Evolutionary conservation across 805 yeast genomes (phyloP), one percentile per base, ranked within the genome.

Genomic region (Saccharomycopsis malanga): DNA sequence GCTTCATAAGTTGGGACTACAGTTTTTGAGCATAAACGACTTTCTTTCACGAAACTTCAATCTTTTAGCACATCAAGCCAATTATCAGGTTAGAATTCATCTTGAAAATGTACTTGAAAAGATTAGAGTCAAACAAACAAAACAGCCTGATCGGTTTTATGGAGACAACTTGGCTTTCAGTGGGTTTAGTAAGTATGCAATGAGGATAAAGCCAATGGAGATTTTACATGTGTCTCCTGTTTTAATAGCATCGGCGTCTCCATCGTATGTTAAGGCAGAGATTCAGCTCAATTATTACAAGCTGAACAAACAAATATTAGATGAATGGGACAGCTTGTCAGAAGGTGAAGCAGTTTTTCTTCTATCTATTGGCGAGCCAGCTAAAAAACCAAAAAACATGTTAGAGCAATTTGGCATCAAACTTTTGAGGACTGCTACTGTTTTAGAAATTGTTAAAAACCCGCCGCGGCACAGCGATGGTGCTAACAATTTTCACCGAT

Each of bases 21-120:
- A 63, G 34, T 64, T 56, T 47, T 53, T 63, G 12, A 51, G 61
- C 15, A 29, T 55, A 22, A 49, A 50, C n/a, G 68, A 63, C 41
- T 59, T 63, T 32, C 39, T 60, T 20, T 37, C 50, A n/a, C 52
- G 66, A 24, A 42, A 53, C 3, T 56, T 57, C 27, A 46, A 50
- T 27, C 37, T 60, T 2, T 46, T 42, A 7, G 49, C 57, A 7
- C 49, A 50, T 3, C 62, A 62, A 35, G 34, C 46, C 15, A 52
- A 53, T 27, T 53, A 41, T 22, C 54, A 53, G 18, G 46, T 63
- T 30, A 45, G 53, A 30, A 29, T 40, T 10, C 59, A 59, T 29
- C 30, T 61, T 17, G 58, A 56, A 39, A 35, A 45, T 4, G 53
- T 50, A 9, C 37, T 60, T 6, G 39, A 39, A 32, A 51, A 59